These are phyloP conservation scores for Posidonia oceanica DNA, from an alignment of 116 monocot species.

Conservation along the genomic window DNA sequence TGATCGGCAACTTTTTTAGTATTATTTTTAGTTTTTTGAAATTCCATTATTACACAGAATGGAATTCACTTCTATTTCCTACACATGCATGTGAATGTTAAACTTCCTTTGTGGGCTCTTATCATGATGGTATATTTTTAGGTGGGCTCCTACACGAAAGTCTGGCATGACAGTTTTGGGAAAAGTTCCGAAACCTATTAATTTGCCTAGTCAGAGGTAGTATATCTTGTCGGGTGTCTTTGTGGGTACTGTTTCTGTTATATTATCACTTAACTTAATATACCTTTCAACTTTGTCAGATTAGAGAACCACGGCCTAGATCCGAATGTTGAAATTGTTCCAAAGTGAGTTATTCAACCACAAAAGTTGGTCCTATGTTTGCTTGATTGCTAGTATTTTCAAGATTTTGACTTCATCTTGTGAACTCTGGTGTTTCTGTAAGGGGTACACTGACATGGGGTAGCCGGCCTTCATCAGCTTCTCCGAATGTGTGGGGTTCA, in stretches of 20 bases:
- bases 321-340: slow-evolving; percentile 94
- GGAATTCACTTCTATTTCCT: neutral
- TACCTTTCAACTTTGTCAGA: slow-evolving; percentile 29
- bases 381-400: neutral
- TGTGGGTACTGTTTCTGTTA: neutral
- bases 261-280: neutral
- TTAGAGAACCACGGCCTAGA: slow-evolving; percentile 93
- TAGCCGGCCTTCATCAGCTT: slow-evolving; percentile 29
- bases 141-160: slow-evolving; percentile 72
- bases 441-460: slow-evolving; percentile 98
- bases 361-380: neutral
- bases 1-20: no score
- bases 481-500: slow-evolving; percentile 77
- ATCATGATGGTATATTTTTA: slow-evolving; percentile 4
- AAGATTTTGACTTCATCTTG: neutral
- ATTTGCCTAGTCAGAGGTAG: slow-evolving; percentile 96
- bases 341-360: slow-evolving; percentile 48
- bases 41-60: no score
- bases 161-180: slow-evolving; percentile 95
- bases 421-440: slow-evolving; percentile 10
- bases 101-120: neutral
- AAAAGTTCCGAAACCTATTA: slow-evolving; percentile 97
- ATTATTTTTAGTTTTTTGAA: no score
- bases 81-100: neutral
- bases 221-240: neutral